Base-by-base conservation (phyloP, 2,329 filamentous ascomycete species). In the Paraphoma chrysanthemicola region DNA sequence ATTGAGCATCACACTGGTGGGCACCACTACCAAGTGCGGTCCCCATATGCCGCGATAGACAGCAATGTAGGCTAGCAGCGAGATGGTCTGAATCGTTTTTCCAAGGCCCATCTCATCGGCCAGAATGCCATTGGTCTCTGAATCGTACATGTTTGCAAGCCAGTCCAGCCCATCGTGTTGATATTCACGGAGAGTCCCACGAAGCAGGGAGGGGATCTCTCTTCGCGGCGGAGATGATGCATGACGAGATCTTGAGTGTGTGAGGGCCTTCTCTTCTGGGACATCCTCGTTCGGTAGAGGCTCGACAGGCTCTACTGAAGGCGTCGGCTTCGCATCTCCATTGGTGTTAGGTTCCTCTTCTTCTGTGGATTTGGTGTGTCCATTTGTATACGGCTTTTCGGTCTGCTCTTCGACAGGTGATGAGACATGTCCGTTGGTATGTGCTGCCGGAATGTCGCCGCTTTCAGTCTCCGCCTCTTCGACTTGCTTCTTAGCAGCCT, bases 31-130 rank as follows among this genome's bases (percentile, higher is more conserved):
- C 23, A 99, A 81, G 80, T 99, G 95, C 0, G 95, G 93, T 0
- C 96, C 95, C 96, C 95, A 99, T 5, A 96, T 88, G 69, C 93
- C 88, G 72, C 97, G 91, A 39, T 92, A 85, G 60, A 93, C 93
- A 8, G 96, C 95, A 36, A 99, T 83, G 74, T 99, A 94, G 4
- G 95, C 95, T 38, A 99, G 83, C 3, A 99, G 82, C 3, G 96
- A 90, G 69, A 99, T 99, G 0, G 95, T 99, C 74, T 99, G 95
- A 45, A 99, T 98, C 0, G 95, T 99, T 78, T 99, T 99, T 8
- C 95, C 95, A 3, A 99, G 85, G 62, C 95, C 95, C 95, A 99
- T 99, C 75, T 99, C 95, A 72, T 99, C 96, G 1, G 95, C 95
- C 17, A 99, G 81, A 52, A 99, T 99, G 18, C 95, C 95, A 70